Conservation (phyloP, 139 green algal species). For the Micractinium conductrix region DNA sequence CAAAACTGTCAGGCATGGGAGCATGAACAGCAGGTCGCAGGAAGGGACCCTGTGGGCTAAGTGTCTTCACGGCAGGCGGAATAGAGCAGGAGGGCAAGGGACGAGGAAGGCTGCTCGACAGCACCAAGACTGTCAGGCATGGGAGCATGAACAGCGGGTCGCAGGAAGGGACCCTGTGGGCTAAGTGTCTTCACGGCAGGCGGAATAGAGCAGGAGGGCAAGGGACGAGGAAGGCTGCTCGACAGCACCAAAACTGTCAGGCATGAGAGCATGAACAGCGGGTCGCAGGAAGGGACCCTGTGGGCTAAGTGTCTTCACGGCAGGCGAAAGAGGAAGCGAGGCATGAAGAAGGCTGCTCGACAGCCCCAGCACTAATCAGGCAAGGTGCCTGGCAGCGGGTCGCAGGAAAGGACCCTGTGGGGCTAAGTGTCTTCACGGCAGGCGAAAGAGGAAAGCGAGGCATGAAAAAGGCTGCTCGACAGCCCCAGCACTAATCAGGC, state of each 20-base stretch:
- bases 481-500: background rate
- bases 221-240: background rate
- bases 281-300: constrained; percentile 11
- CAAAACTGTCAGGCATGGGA: background rate
- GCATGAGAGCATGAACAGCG: background rate
- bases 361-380: background rate
- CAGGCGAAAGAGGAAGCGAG: background rate
- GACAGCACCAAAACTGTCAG: background rate
- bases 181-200: background rate
- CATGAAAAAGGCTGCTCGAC: background rate
- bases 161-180: constrained; percentile 4
- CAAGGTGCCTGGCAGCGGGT: background rate
- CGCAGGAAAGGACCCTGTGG: no score
- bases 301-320: constrained; percentile 10
- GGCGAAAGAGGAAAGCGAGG: background rate
- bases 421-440: no score
- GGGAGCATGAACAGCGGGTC: background rate
- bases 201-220: no score
- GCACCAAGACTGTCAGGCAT: background rate
- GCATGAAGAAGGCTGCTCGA: background rate
- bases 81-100: background rate
- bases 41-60: constrained; percentile 5
- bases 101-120: background rate
- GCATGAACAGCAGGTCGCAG: constrained; percentile 13
- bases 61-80: background rate